These are phyloP conservation scores for Globisporangium mamillatum DNA, from an alignment of 352 stramenopile species.

Conservation along the genomic window DNA sequence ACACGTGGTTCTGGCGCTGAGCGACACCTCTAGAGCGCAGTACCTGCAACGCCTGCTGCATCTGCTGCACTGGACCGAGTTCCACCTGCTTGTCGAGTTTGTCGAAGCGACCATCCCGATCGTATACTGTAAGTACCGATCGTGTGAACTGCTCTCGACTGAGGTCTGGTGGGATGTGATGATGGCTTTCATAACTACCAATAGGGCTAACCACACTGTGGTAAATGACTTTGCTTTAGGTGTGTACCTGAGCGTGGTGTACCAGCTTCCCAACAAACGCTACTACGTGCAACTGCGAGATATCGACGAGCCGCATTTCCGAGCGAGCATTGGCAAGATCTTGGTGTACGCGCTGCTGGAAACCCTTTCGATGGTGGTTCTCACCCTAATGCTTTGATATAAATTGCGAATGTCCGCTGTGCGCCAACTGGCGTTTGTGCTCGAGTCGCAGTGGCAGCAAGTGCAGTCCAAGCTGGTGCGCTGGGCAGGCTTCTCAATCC, in stretches of 20 bases:
- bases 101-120: too few relatives aligned
- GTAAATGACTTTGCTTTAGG: not conserved
- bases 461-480: slow-evolving; percentile 11
- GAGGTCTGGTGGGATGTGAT: too few relatives aligned
- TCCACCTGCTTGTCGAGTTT: too few relatives aligned
- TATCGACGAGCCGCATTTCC: not conserved
- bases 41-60: too few relatives aligned
- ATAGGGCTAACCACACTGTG: too few relatives aligned
- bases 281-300: slow-evolving; percentile 7
- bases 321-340: not conserved
- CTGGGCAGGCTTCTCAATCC: slow-evolving; percentile 8
- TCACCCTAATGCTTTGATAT: not conserved
- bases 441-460: slow-evolving; percentile 10
- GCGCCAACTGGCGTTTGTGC: slow-evolving; percentile 1
- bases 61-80: too few relatives aligned
- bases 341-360: slow-evolving; percentile 4
- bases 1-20: too few relatives aligned
- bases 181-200: too few relatives aligned
- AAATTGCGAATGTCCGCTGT: not conserved
- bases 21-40: too few relatives aligned
- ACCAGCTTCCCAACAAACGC: not conserved
- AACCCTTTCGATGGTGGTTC: not conserved
- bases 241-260: slow-evolving; percentile 2
- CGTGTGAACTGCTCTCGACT: too few relatives aligned
- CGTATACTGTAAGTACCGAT: too few relatives aligned